phyloP scores from a whole-genome alignment of 176 grass and related monocot genomes.

The Areca catechu region DNA sequence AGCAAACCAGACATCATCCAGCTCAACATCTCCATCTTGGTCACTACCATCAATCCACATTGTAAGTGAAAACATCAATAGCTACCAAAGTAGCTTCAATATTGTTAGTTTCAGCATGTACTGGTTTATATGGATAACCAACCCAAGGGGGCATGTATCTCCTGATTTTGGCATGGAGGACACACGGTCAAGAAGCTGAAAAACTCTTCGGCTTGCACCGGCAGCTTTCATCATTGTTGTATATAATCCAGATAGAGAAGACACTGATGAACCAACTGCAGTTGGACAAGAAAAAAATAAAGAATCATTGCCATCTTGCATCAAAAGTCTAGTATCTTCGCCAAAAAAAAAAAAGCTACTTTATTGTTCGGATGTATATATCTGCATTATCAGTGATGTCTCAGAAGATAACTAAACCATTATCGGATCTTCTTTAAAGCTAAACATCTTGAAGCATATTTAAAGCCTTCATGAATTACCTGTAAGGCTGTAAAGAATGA shows the following conservation, averaged over 20 bases:
- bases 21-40: conserved; percentile 67
- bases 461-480: conserved; percentile 29
- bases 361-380: too few species aligned
- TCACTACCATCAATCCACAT: conserved; percentile 40
- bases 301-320: not conserved
- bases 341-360: too few species aligned
- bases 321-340: too few species aligned
- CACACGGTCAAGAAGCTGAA: conserved; percentile 78
- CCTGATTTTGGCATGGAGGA: conserved; percentile 72
- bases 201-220: conserved; percentile 90
- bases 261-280: conserved; percentile 87
- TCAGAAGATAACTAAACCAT: too few species aligned
- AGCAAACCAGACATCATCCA: conserved; percentile 95
- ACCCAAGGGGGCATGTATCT: conserved; percentile 58
- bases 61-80: conserved; percentile 20
- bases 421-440: too few species aligned
- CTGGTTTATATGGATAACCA: conserved; percentile 13
- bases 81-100: not conserved
- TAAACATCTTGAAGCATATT: too few species aligned
- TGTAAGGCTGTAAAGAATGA: conserved; percentile 95
- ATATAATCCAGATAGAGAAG: conserved; percentile 81
- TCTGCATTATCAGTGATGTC: too few species aligned
- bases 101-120: not conserved
- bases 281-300: conserved; percentile 1
- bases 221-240: conserved; percentile 97